Evolutionary conservation across 176 grass and related monocot genomes (phyloP).

Genomic region (Alopecurus myosuroides): DNA sequence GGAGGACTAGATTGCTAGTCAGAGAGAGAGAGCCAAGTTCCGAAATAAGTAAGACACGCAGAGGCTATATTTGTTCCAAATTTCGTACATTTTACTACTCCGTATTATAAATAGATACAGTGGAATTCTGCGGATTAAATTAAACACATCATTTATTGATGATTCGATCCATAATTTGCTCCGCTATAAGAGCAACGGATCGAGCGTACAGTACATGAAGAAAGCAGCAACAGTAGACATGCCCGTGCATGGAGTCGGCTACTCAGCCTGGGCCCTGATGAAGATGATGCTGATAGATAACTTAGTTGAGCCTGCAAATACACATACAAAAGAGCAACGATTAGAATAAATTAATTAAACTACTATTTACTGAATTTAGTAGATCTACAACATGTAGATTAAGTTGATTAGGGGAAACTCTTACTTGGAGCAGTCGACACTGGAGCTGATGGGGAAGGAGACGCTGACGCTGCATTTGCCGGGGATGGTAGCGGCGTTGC

Average conservation of each 20-base stretch:
- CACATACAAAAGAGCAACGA: background rate
- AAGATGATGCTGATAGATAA: background rate
- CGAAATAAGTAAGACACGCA: background rate
- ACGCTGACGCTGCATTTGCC: constrained; percentile 25
- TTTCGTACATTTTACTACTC: background rate
- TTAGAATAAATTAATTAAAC: background rate
- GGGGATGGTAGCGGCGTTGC: constrained; percentile 18
- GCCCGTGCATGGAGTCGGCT: background rate
- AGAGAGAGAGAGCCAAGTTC: too few species aligned
- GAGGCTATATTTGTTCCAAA: background rate
- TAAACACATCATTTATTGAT: background rate
- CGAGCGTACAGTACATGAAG: background rate
- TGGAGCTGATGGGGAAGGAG: constrained; percentile 22
- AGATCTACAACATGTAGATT: background rate
- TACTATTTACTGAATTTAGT: background rate
- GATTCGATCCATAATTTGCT: background rate
- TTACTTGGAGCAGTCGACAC: constrained; percentile 25
- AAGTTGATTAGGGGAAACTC: background rate
- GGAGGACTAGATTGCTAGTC: too few species aligned
- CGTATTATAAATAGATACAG: background rate
- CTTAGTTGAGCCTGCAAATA: background rate
- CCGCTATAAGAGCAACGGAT: background rate
- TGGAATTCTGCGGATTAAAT: background rate
- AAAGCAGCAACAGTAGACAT: background rate
- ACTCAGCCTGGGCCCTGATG: background rate